Evolutionary conservation across 2,329 filamentous ascomycete genomes (phyloP), one percentile per base, ranked within the genome.

Genomic region (Colletotrichum sp.): DNA sequence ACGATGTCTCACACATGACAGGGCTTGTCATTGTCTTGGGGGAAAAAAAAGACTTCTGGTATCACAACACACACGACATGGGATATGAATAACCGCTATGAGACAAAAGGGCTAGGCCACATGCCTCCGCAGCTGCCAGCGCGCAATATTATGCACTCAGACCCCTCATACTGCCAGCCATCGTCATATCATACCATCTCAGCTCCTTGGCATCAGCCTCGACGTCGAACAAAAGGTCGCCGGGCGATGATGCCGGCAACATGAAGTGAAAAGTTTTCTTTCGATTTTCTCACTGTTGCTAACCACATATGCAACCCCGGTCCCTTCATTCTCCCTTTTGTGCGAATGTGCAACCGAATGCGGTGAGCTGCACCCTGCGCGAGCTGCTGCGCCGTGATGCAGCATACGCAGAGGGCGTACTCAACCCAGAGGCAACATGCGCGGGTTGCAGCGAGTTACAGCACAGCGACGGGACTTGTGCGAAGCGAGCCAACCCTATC

Each of bases 131-230:
- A 24, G 21, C 61, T 26, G 61, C 61, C 61, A 38, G 61, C 61
- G 34, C 61, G 61, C 34, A 52, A 52, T 21, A 52, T 52, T 52
- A 43, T 63, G 61, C 34, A 63, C 61, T 38, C 34, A 26, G 24
- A 32, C 55, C 16, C 61, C 43, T 63, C 62, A 9, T 71, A 24
- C 36, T 32, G 32, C 67, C 28, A 26, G 52, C 36, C 62, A 43
- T 63, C 16, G 56, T 72, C 56, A 72, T 43, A 59, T 59, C 43
- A 72, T 30, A 16, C 10, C 73, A 48, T 30, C 28, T 55, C 43
- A 64, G 28, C 13, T 43, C 58, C 73, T 75, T 65, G 56, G 73
- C 69, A 75, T 55, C 63, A 38, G 63, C 28, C 63, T 38, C 48
- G 24, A 34, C 13, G 14, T 32, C 28, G 26, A 68, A 24, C 48